Conservation (phyloP, 495 filamentous ascomycete species). For the Alectoria sarmentosa region DNA sequence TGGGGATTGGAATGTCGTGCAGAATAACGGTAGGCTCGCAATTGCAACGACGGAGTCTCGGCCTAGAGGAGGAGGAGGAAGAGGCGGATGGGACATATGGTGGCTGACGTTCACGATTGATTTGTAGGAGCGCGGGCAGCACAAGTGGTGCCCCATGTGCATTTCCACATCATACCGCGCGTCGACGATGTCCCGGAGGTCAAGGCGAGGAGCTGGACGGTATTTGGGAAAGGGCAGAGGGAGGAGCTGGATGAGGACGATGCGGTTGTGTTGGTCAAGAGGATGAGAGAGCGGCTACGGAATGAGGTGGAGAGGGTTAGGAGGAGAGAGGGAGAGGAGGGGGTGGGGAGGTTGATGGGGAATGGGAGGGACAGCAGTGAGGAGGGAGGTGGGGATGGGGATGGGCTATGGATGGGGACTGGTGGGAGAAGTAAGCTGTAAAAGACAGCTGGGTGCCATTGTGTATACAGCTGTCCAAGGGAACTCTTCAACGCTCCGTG, state of each 20-base stretch:
- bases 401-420: not conserved
- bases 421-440: not conserved
- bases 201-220: slow-evolving; percentile 58
- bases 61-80: too few species aligned
- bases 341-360: slow-evolving; percentile 17
- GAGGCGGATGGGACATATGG: too few species aligned
- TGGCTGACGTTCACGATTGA: not conserved
- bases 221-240: slow-evolving; percentile 80
- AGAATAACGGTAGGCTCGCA: slow-evolving; percentile 71
- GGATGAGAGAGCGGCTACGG: slow-evolving; percentile 55
- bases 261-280: slow-evolving; percentile 52
- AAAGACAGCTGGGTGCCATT: not conserved
- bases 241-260: slow-evolving; percentile 86
- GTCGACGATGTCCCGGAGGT: slow-evolving; percentile 34
- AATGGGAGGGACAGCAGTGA: not conserved
- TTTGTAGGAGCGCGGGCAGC: slow-evolving; percentile 72
- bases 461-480: not conserved
- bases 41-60: too few species aligned
- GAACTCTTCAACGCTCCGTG: not conserved
- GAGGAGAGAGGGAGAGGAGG: slow-evolving; percentile 36
- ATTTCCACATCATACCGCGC: slow-evolving; percentile 87
- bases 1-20: slow-evolving; percentile 82
- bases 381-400: not conserved
- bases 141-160: slow-evolving; percentile 84
- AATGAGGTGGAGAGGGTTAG: slow-evolving; percentile 45